Evolutionary conservation across 805 yeast species (phyloP).

Genomic region (Ogataea henricii): DNA sequence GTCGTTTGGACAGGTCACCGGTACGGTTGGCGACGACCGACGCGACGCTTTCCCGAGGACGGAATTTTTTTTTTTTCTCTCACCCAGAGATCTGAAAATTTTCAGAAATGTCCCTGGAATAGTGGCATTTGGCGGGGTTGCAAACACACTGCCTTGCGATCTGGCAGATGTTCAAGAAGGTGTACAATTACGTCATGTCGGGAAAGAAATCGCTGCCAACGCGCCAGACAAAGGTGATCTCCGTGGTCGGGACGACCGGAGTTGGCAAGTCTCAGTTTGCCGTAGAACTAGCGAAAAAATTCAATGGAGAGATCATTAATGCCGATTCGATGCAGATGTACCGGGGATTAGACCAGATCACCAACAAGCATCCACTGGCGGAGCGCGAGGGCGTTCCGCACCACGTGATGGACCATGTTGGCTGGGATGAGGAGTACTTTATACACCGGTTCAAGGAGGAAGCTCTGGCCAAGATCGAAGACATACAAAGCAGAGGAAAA

Average conservation of each 20-base stretch:
- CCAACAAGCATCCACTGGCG: slow-evolving; percentile 86
- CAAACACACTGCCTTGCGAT: not conserved
- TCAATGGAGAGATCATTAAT: slow-evolving; percentile 88
- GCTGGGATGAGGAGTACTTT: slow-evolving; percentile 79
- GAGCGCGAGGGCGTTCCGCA: slow-evolving; percentile 79
- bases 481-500: slow-evolving; percentile 66
- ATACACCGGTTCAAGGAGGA: slow-evolving; percentile 78
- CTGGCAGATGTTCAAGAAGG: not conserved
- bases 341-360: slow-evolving; percentile 66
- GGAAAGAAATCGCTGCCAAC: too few species aligned
- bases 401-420: slow-evolving; percentile 83
- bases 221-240: slow-evolving; percentile 25
- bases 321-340: slow-evolving; percentile 99
- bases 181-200: not conserved
- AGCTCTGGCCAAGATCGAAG: slow-evolving; percentile 62
- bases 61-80: not conserved
- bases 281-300: slow-evolving; percentile 72
- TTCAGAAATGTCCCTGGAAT: not conserved
- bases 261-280: slow-evolving; percentile 92
- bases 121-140: too few species aligned
- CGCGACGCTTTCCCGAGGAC: not conserved
- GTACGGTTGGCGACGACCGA: too few species aligned
- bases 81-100: not conserved
- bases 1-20: too few species aligned
- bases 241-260: slow-evolving; percentile 81